These are phyloP conservation scores for Vitis hybrid DNA, from an alignment of 177 flowering plant genomes.

Conservation along the genomic window DNA sequence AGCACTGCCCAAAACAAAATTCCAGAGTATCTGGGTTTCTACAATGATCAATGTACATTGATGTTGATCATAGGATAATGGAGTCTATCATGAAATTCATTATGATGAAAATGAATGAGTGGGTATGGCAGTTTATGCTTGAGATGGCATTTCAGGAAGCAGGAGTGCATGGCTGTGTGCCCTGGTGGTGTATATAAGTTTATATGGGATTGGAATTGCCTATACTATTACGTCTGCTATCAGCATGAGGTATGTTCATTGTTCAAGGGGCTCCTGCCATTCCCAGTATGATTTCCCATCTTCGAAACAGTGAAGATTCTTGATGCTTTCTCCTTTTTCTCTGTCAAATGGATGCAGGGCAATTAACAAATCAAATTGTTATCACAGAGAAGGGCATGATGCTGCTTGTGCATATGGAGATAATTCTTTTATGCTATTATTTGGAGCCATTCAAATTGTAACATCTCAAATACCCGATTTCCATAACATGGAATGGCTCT, in stretches of 20 bases:
- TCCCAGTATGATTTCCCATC: background rate
- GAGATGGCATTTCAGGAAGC: constrained; percentile 27
- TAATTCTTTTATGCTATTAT: constrained; percentile 18
- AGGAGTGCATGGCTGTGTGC: constrained; percentile 31
- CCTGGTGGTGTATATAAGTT: constrained; percentile 21
- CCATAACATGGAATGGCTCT: constrained; percentile 32
- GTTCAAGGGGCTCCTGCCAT: background rate
- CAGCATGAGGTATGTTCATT: constrained; percentile 36
- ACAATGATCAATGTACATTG: no score
- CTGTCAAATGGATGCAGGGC: background rate
- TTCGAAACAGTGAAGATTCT: background rate
- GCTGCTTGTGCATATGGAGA: constrained; percentile 23
- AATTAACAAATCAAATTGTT: constrained; percentile 26
- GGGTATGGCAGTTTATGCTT: background rate
- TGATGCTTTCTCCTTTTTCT: background rate
- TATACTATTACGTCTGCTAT: constrained; percentile 48
- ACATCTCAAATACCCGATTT: constrained; percentile 31
- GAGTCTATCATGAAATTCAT: no score
- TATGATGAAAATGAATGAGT: no score
- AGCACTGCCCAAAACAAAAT: no score
- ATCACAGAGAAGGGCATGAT: constrained; percentile 39
- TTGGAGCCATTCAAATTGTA: constrained; percentile 29
- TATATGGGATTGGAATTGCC: constrained; percentile 40
- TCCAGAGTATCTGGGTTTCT: no score
- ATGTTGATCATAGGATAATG: no score